Evolutionary conservation across 2,329 filamentous ascomycete genomes (phyloP).

Genomic region (Ambrosiella beaveri): DNA sequence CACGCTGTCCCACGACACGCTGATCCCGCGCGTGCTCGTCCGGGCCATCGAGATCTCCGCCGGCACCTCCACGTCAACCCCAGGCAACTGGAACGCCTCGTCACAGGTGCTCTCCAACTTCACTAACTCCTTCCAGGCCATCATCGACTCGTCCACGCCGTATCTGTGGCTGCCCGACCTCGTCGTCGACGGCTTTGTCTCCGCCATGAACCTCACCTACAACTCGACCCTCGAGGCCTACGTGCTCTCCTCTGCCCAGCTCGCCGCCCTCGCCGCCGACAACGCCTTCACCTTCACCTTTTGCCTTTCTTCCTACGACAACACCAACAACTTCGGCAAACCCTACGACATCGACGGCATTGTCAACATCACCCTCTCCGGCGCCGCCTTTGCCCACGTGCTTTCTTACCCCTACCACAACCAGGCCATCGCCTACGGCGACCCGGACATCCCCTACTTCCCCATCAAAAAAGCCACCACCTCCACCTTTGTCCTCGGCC

Average conservation of each 20-base stretch:
- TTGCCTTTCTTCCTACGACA: conserved; percentile 37
- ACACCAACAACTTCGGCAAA: conserved; percentile 32
- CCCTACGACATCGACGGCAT: conserved; percentile 32
- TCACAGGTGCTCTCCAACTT: conserved; percentile 25
- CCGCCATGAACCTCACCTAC: conserved; percentile 45
- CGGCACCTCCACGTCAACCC: conserved; percentile 17
- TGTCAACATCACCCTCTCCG: conserved; percentile 38
- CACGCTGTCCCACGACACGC: conserved; percentile 33
- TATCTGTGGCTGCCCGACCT: conserved; percentile 44
- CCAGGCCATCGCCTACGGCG: conserved; percentile 26
- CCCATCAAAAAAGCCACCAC: conserved; percentile 41
- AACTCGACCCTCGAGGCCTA: conserved; percentile 48
- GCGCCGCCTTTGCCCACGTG: conserved; percentile 31
- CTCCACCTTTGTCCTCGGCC: conserved; percentile 43
- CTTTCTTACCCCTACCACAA: conserved; percentile 33
- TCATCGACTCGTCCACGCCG: conserved; percentile 47
- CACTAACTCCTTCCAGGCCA: conserved; percentile 30
- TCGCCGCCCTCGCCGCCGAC: conserved; percentile 26
- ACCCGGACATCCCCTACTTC: conserved; percentile 41
- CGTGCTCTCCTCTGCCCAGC: conserved; percentile 41
- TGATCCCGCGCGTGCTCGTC: conserved; percentile 41
- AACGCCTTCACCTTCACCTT: conserved; percentile 37
- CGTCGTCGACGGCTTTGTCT: conserved; percentile 48
- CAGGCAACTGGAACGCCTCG: conserved; percentile 24
- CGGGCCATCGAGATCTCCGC: conserved; percentile 34